Percentiles rank a stretch among this genome's conserved stretches.
Evolutionary conservation across 129 eudicot genomes (phyloP).

Genomic region (Artemisia annua): DNA sequence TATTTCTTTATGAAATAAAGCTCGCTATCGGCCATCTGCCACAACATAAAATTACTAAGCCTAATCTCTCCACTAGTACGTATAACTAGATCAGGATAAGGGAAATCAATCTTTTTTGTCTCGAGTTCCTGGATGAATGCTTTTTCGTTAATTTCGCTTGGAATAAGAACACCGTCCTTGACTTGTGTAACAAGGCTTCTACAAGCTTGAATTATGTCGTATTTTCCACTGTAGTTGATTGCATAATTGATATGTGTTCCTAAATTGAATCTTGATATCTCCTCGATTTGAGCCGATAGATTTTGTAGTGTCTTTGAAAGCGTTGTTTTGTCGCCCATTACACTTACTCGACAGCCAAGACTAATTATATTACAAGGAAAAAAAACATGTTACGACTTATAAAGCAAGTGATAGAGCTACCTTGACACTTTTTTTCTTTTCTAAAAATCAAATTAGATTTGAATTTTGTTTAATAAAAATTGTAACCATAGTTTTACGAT

Average conservation of each 20-base stretch:
- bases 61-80: slow-evolving; percentile 27
- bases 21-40: slow-evolving; percentile 28
- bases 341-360: slow-evolving; percentile 15
- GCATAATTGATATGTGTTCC: slow-evolving; percentile 19
- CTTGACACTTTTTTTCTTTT: too few relatives aligned
- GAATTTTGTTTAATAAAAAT: too few relatives aligned
- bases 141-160: slow-evolving; percentile 4
- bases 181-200: slow-evolving; percentile 9
- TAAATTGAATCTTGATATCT: slow-evolving; percentile 6
- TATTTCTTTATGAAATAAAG: slow-evolving; percentile 19
- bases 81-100: slow-evolving; percentile 23
- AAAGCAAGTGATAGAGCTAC: background rate
- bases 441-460: too few relatives aligned
- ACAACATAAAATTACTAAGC: slow-evolving; percentile 31
- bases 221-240: slow-evolving; percentile 19
- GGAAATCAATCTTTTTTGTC: background rate
- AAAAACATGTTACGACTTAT: background rate
- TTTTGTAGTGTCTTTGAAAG: slow-evolving; percentile 11
- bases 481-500: too few relatives aligned
- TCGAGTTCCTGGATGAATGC: background rate
- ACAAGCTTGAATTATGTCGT: slow-evolving; percentile 22
- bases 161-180: slow-evolving; percentile 17
- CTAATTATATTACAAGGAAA: background rate
- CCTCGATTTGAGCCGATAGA: slow-evolving; percentile 1
- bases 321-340: slow-evolving; percentile 13